A percentile compares a stretch with the other conserved stretches of the same genome.
Conservation (phyloP, 768 basidiomycete species). For the Lactarius trivialis region DNA sequence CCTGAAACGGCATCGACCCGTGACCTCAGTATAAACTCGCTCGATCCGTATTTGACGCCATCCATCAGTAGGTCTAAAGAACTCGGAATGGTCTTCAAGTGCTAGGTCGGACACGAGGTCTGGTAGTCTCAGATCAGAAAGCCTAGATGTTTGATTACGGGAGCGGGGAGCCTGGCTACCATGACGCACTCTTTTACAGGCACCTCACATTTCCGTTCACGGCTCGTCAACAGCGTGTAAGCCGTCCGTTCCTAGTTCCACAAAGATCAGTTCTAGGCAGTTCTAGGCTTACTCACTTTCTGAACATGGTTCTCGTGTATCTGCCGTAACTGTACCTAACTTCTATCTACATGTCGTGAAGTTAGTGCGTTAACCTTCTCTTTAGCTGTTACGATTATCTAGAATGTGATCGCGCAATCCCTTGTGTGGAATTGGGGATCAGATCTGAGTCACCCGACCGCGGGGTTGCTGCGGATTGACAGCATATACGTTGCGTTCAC, state of each 20-base stretch:
- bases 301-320: not conserved
- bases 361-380: not conserved
- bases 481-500: not conserved
- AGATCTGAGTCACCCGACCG: not conserved
- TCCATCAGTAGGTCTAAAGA: not conserved
- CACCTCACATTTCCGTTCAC: not conserved
- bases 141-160: not conserved
- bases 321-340: not conserved
- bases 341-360: not conserved
- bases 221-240: not conserved
- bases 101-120: not conserved
- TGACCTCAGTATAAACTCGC: not conserved
- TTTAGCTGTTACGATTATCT: not conserved
- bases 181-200: not conserved
- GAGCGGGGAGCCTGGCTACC: too few relatives aligned
- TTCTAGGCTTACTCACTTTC: not conserved
- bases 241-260: not conserved
- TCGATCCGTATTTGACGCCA: not conserved
- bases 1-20: not conserved
- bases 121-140: not conserved
- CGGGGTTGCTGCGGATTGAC: not conserved
- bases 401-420: not conserved
- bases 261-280: not conserved
- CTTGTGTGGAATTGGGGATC: not conserved
- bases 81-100: not conserved